phyloP scores from a whole-genome alignment of 805 yeast species.

The Teunomyces lycoperdinae region DNA sequence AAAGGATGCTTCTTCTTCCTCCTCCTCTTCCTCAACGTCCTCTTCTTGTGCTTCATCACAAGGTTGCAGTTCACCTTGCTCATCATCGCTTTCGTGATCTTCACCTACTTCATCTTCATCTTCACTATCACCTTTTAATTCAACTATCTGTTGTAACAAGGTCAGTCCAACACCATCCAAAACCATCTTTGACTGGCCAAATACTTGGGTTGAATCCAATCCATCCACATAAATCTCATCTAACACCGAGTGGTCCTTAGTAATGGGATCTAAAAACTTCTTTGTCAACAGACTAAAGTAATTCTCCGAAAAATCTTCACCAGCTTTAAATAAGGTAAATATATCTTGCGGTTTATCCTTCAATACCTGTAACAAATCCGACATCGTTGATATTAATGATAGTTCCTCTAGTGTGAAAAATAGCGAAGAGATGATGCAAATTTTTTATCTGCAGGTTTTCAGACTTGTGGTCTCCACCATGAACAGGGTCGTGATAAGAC shows the following conservation, averaged over 20 bases:
- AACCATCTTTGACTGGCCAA: conserved; percentile 88
- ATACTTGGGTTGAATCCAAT: conserved; percentile 83
- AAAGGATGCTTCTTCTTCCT: conserved; percentile 14
- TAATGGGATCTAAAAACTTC: conserved; percentile 56
- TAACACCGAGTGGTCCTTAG: conserved; percentile 55
- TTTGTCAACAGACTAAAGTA: conserved; percentile 41
- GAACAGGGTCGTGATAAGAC: background rate
- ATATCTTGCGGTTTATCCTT: conserved; percentile 22
- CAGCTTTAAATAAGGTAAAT: conserved; percentile 16
- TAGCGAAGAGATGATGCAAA: conserved; percentile 8
- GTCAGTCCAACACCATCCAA: conserved; percentile 73
- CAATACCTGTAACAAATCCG: conserved; percentile 21
- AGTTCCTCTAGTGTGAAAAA: background rate
- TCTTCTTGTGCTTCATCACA: conserved; percentile 12
- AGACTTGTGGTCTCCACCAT: background rate
- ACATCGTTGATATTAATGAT: conserved; percentile 13
- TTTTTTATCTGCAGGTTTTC: conserved; percentile 1
- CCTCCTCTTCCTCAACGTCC: conserved; percentile 8
- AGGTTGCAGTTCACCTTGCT: conserved; percentile 15
- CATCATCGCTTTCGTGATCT: conserved; percentile 9
- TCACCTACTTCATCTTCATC: conserved; percentile 15
- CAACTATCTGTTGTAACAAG: conserved; percentile 51
- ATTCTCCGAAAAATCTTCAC: conserved; percentile 8
- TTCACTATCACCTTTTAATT: conserved; percentile 10
- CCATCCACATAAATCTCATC: conserved; percentile 86